Conservation (phyloP, 1,284 basidiomycete genomes). For the Meira miltonrushii region DNA sequence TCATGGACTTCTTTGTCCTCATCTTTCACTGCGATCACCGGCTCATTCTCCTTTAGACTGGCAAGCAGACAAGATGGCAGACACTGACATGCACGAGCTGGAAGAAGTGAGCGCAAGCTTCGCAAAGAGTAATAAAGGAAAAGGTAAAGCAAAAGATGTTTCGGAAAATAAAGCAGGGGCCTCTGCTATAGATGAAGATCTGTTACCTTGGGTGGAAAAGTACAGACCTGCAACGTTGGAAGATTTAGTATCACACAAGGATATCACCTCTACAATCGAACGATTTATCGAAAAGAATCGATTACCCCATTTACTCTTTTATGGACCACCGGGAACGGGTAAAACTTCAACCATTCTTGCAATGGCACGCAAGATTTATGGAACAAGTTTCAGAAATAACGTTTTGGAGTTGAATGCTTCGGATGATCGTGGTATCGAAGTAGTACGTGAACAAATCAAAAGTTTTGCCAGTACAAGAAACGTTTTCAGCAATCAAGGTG, state of each 20-base stretch:
- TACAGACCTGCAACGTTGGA: slow-evolving; percentile 47
- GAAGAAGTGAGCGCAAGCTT: slow-evolving; percentile 1
- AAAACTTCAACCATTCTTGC: slow-evolving; percentile 98
- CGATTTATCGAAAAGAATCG: slow-evolving; percentile 93
- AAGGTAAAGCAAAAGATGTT: not conserved
- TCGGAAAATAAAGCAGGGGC: not conserved
- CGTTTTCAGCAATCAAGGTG: slow-evolving; percentile 58
- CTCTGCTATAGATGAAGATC: slow-evolving; percentile 1
- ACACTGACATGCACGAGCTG: not conserved
- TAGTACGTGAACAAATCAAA: slow-evolving; percentile 97
- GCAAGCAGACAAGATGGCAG: not conserved
- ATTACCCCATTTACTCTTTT: slow-evolving; percentile 90
- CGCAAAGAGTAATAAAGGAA: not conserved
- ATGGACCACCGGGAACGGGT: slow-evolving; percentile 93
- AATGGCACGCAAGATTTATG: slow-evolving; percentile 88
- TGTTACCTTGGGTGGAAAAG: slow-evolving; percentile 47
- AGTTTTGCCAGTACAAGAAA: slow-evolving; percentile 95
- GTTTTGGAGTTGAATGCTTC: slow-evolving; percentile 96
- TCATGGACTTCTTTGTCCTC: too few species aligned
- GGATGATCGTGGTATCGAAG: slow-evolving; percentile 95
- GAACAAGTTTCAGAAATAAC: slow-evolving; percentile 72
- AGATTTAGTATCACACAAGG: slow-evolving; percentile 49
- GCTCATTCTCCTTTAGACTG: too few species aligned
- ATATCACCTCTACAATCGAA: slow-evolving; percentile 60
- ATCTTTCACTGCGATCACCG: too few species aligned